A percentile compares a stretch with the other conserved stretches of the same genome.
Evolutionary conservation across 177 flowering plant species (phyloP).

Genomic region (Telopea speciosissima): DNA sequence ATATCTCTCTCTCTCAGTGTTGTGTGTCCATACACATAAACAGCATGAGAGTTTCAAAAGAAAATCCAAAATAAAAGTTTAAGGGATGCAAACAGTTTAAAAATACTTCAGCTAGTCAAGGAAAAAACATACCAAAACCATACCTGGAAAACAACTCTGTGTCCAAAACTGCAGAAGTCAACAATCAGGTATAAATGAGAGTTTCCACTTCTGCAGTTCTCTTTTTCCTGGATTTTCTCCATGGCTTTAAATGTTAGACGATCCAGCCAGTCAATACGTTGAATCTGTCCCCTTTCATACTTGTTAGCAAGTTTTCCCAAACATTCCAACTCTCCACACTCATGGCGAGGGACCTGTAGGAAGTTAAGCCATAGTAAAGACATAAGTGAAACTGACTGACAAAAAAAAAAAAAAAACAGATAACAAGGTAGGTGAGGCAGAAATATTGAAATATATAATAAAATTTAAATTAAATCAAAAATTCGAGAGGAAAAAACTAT

Average conservation of each 20-base stretch:
- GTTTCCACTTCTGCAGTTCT: constrained; percentile 59
- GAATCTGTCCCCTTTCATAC: constrained; percentile 97
- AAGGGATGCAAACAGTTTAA: no score
- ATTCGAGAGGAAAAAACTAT: no score
- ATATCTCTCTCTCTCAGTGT: no score
- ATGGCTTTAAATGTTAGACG: constrained; percentile 77
- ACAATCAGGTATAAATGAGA: constrained; percentile 66
- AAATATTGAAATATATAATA: background rate
- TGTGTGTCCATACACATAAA: no score
- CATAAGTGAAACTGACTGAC: background rate
- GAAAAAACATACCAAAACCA: background rate
- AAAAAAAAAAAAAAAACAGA: background rate
- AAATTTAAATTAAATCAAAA: no score
- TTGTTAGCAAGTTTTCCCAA: constrained; percentile 85
- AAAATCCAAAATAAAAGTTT: no score
- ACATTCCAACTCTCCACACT: constrained; percentile 93
- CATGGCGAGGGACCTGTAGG: constrained; percentile 79
- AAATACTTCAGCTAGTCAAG: background rate
- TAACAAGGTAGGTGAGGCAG: background rate
- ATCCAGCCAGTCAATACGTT: constrained; percentile 91
- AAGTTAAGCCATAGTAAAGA: constrained; percentile 5
- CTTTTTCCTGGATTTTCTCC: constrained; percentile 79
- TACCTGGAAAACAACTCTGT: constrained; percentile 98
- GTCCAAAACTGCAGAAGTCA: constrained; percentile 92
- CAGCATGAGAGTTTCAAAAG: no score